phyloP scores from a whole-genome alignment of 768 basidiomycete species.

The Leccinum truebloodii region DNA sequence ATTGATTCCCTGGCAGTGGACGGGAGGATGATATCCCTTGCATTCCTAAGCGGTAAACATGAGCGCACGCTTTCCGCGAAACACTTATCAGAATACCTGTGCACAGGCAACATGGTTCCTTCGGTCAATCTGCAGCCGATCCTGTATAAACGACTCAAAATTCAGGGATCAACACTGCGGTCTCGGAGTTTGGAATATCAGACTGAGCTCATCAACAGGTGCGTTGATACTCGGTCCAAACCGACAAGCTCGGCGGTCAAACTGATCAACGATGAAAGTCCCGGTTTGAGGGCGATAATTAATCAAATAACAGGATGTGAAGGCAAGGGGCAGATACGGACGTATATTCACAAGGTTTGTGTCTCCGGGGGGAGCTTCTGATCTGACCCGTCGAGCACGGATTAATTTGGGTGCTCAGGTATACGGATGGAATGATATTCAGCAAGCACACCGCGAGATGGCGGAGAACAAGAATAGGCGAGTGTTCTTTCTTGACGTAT shows the following conservation, averaged over 20 bases:
- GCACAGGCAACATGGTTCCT: conserved; percentile 51
- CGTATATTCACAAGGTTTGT: conserved; percentile 77
- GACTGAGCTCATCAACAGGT: conserved; percentile 64
- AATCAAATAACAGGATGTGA: conserved; percentile 56
- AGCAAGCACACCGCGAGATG: conserved; percentile 83
- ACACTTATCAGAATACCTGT: conserved; percentile 20
- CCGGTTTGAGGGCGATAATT: conserved; percentile 59
- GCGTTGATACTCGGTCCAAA: conserved; percentile 32
- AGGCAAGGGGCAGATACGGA: conserved; percentile 62
- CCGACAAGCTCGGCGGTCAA: background rate
- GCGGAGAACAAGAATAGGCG: conserved; percentile 63
- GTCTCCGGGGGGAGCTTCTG: conserved; percentile 13
- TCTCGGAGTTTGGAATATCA: conserved; percentile 78
- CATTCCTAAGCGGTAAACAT: conserved; percentile 61
- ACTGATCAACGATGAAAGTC: conserved; percentile 4
- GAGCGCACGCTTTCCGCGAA: conserved; percentile 17
- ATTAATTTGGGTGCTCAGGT: conserved; percentile 45
- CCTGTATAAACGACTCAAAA: conserved; percentile 80
- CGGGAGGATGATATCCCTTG: conserved; percentile 72
- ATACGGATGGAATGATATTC: conserved; percentile 78
- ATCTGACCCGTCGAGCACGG: conserved; percentile 16
- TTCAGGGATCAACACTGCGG: conserved; percentile 87
- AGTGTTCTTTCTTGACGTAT: conserved; percentile 17
- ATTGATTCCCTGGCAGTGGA: conserved; percentile 75
- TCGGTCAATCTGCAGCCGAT: conserved; percentile 63